A percentile compares a stretch with the other conserved stretches of the same genome.
phyloP scores from a whole-genome alignment of 768 basidiomycete species.

The Gymnopilus junonius region DNA sequence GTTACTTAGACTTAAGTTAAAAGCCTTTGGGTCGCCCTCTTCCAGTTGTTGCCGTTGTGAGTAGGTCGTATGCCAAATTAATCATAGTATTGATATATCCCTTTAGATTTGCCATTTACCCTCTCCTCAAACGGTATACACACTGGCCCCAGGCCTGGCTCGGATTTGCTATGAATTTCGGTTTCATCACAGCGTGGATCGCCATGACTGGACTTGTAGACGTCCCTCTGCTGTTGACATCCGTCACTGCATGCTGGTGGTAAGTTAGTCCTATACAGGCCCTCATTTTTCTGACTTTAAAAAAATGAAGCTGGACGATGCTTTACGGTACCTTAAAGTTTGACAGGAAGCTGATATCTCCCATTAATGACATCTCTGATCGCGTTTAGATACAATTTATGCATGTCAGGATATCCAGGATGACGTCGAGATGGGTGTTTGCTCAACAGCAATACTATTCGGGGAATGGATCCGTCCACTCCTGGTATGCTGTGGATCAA shows the following conservation, averaged over 20 bases:
- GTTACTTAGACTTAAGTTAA: background rate
- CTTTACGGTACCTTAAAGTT: constrained; percentile 39
- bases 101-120: constrained; percentile 51
- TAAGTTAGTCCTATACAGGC: too few species aligned
- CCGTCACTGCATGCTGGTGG: constrained; percentile 52
- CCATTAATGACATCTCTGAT: background rate
- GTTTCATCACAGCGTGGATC: constrained; percentile 53
- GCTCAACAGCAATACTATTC: constrained; percentile 78
- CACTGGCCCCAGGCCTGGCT: constrained; percentile 70
- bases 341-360: background rate
- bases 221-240: constrained; percentile 33
- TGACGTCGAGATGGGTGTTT: constrained; percentile 73
- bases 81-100: constrained; percentile 34
- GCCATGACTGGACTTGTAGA: constrained; percentile 39
- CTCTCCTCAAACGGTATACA: constrained; percentile 58
- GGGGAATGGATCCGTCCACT: constrained; percentile 62
- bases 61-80: constrained; percentile 5
- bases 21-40: constrained; percentile 46
- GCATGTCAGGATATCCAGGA: constrained; percentile 81
- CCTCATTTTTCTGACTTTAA: too few species aligned
- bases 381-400: constrained; percentile 65
- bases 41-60: constrained; percentile 51
- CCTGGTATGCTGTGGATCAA: constrained; percentile 52
- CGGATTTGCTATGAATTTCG: constrained; percentile 62
- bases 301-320: constrained; percentile 49